Conservation (phyloP, 2,329 filamentous ascomycete genomes). For the Epichloe gansuensis region DNA sequence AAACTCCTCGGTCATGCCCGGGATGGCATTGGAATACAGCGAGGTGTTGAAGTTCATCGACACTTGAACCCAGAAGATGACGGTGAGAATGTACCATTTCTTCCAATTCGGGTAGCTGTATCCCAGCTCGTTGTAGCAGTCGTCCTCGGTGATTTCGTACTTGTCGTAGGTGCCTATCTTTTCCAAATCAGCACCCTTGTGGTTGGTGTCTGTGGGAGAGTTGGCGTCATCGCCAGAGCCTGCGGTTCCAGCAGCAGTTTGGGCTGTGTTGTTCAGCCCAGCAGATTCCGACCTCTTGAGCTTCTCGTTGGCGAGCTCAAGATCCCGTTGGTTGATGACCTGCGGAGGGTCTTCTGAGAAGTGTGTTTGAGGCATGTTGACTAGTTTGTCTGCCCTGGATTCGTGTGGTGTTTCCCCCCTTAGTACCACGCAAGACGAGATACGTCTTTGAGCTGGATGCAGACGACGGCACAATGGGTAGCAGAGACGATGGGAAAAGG, state of each 20-base stretch:
- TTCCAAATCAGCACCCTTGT: constrained; percentile 15
- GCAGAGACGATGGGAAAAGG: not conserved
- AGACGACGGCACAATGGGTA: not conserved
- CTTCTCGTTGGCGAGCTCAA: constrained; percentile 23
- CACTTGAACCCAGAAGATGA: constrained; percentile 61
- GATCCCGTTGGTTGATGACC: constrained; percentile 23
- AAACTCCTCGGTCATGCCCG: constrained; percentile 55
- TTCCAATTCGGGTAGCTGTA: constrained; percentile 46
- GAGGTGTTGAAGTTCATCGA: constrained; percentile 74
- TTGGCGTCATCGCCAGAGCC: constrained; percentile 7
- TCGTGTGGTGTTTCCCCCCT: not conserved
- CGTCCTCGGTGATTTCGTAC: constrained; percentile 37
- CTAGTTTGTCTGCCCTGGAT: not conserved
- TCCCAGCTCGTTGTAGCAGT: constrained; percentile 54
- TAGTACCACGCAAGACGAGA: not conserved
- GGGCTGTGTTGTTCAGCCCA: not conserved
- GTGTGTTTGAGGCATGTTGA: constrained; percentile 19
- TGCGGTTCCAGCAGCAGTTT: constrained; percentile 1
- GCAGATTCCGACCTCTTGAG: constrained; percentile 19
- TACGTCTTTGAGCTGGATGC: not conserved
- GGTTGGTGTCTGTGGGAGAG: constrained; percentile 19
- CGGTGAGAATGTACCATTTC: constrained; percentile 61
- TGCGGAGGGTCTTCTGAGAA: constrained; percentile 25
- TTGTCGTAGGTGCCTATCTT: constrained; percentile 27
- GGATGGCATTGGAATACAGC: constrained; percentile 56